Conservation (phyloP, 78 protist species). For the Salpingoeca rosetta region DNA sequence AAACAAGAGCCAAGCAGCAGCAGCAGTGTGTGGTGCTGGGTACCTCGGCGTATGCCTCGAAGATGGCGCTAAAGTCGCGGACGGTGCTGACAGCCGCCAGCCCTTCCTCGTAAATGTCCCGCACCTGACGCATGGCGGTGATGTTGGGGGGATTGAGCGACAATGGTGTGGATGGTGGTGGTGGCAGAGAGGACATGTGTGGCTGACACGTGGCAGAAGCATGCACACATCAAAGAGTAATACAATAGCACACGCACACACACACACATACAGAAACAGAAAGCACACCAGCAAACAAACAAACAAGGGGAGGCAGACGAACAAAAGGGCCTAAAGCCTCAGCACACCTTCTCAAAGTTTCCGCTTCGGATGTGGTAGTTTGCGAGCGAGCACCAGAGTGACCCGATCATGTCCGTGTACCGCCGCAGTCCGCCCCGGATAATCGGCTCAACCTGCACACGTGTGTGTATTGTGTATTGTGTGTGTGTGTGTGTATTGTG, state of each 20-base stretch:
- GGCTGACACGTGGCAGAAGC: too few relatives aligned
- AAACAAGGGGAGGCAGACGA: too few relatives aligned
- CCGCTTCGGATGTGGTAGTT: conserved; percentile 80
- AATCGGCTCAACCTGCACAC: conserved; percentile 43
- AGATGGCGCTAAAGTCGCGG: conserved; percentile 82
- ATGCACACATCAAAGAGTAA: too few relatives aligned
- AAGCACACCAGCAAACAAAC: too few relatives aligned
- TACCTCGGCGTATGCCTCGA: conserved; percentile 92
- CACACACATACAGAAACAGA: too few relatives aligned
- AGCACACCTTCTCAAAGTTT: conserved; percentile 76
- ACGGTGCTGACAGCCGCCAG: conserved; percentile 70
- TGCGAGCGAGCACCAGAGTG: conserved; percentile 88
- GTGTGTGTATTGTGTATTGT: not conserved
- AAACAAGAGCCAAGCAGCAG: too few relatives aligned
- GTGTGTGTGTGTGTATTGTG: too few relatives aligned
- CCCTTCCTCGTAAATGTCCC: conserved; percentile 94
- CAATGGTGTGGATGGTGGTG: too few relatives aligned
- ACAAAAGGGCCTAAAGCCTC: too few relatives aligned
- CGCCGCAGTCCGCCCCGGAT: conserved; percentile 63
- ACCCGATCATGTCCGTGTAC: conserved; percentile 81
- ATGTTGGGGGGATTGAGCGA: not conserved
- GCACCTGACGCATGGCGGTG: conserved; percentile 37
- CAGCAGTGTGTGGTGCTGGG: too few relatives aligned
- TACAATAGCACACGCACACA: too few relatives aligned
- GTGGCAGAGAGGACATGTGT: too few relatives aligned